phyloP scores from a whole-genome alignment of 371 early-diverging fungal species.

The Mortierella polycephala region DNA sequence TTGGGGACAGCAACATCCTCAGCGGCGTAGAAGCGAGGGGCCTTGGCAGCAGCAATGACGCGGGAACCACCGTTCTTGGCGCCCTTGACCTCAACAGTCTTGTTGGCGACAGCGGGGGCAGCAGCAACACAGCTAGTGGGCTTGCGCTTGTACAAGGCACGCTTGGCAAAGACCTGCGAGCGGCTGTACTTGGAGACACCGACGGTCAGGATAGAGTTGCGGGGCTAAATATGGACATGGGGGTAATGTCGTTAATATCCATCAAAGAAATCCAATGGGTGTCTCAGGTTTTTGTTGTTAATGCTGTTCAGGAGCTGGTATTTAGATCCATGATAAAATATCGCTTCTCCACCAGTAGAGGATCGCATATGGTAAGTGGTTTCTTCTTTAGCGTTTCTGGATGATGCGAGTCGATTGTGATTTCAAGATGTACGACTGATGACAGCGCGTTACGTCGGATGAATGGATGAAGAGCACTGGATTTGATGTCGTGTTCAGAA shows the following conservation, averaged over 20 bases:
- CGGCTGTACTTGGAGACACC: conserved; percentile 89
- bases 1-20: conserved; percentile 86
- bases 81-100: conserved; percentile 81
- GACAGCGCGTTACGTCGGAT: too few relatives aligned
- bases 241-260: neutral
- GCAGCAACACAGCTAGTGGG: conserved; percentile 69
- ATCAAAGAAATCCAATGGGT: too few relatives aligned
- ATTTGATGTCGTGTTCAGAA: too few relatives aligned
- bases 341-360: too few relatives aligned
- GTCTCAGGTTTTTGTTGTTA: too few relatives aligned
- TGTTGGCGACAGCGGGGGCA: conserved; percentile 66
- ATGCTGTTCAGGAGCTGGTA: too few relatives aligned
- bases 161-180: conserved; percentile 82
- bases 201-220: conserved; percentile 82
- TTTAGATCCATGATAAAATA: too few relatives aligned
- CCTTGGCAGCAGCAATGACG: conserved; percentile 77
- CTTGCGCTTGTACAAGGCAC: conserved; percentile 86
- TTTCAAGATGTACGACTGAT: too few relatives aligned
- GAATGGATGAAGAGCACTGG: too few relatives aligned
- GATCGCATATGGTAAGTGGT: too few relatives aligned
- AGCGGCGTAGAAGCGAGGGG: conserved; percentile 88
- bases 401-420: too few relatives aligned
- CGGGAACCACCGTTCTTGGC: conserved; percentile 89
- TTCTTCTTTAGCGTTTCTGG: too few relatives aligned
- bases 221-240: conserved; percentile 67